These are phyloP conservation scores for Auricularia cornea DNA, from an alignment of 768 basidiomycete species.

Conservation along the genomic window DNA sequence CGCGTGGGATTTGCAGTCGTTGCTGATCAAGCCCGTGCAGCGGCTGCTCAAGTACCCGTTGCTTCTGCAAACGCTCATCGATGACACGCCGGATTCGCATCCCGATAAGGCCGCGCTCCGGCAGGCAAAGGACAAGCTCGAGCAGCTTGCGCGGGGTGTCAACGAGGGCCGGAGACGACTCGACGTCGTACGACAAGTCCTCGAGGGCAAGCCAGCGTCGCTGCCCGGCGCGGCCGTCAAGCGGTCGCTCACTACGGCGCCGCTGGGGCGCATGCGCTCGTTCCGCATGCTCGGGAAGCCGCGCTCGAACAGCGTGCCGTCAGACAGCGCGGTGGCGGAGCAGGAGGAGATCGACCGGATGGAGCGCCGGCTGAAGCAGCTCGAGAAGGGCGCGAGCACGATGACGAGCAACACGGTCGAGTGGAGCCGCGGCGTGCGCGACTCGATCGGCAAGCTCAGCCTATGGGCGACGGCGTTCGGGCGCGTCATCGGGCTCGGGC, in stretches of 20 bases:
- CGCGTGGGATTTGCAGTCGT: constrained; percentile 87
- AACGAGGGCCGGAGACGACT: constrained; percentile 70
- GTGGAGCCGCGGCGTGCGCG: constrained; percentile 50
- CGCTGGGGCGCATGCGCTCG: constrained; percentile 42
- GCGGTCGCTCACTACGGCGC: constrained; percentile 37
- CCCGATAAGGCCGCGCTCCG: constrained; percentile 53
- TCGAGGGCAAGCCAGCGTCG: constrained; percentile 23
- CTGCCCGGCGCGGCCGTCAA: not conserved
- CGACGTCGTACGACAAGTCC: constrained; percentile 72
- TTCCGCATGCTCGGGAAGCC: constrained; percentile 48
- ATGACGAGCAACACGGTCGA: constrained; percentile 55
- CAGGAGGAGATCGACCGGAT: constrained; percentile 39
- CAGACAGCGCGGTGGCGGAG: constrained; percentile 35
- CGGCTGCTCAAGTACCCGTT: constrained; percentile 91
- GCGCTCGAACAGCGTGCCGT: constrained; percentile 27
- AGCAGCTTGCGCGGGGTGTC: constrained; percentile 64
- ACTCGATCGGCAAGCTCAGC: constrained; percentile 40
- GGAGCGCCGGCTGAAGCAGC: constrained; percentile 47
- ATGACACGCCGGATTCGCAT: constrained; percentile 63
- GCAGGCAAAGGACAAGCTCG: constrained; percentile 49
- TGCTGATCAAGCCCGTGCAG: constrained; percentile 97
- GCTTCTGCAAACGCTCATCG: constrained; percentile 66
- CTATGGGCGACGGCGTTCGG: constrained; percentile 56
- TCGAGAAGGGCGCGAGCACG: constrained; percentile 49
- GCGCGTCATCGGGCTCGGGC: constrained; percentile 34